Base-by-base conservation (phyloP, 495 filamentous ascomycete species). In the Penicillium bialowiezense region DNA sequence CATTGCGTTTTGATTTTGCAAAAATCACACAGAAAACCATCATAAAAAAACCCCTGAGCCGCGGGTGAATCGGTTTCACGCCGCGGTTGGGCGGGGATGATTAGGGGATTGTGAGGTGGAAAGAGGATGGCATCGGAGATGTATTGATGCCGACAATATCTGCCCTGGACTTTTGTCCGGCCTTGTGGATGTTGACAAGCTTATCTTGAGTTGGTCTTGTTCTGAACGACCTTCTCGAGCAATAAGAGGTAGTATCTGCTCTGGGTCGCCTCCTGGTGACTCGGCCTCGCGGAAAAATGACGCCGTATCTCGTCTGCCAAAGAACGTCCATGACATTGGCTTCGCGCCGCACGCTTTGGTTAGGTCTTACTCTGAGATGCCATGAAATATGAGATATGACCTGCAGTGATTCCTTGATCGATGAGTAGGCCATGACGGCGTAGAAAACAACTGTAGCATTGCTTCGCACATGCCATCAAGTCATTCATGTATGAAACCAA, bases 11-110 rank as follows among this genome's bases (percentile, higher is more conserved):
- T 50, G 41, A 38, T 52, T 54, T 39, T 32, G 37, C 37, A 49
- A 44, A 29, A 35, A 17, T 48, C 36, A 54, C 52, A 57, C 60
- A 53, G 23, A 45, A 38, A 54, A 49, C 8, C 23, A 12, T 19
- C 29, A 19, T 8, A 20, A 59, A 62, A 68, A 62, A 41, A 51
- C 26, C 58, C 58, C 54, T 42, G 9, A 26, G 42, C 60, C 52
- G 55, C 20, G 54, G 57, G 54, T 54, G 57, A 54, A 55, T 41
- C 45, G 60, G 60, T 39, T 56, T 62, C 55, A 14, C 55, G 41
- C 40, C 48, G 48, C 35, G 57, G 28, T 18, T 33, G 53, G 60
- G 54, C 51, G 58, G 51, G 58, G 60, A 51, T 46, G 54, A 51
- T 32, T 17, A 32, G 41, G 17, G 26, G 41, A n/a, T 10, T 23